Conservation (phyloP, 1,284 basidiomycete species). For the Trichosporon ovoides region DNA sequence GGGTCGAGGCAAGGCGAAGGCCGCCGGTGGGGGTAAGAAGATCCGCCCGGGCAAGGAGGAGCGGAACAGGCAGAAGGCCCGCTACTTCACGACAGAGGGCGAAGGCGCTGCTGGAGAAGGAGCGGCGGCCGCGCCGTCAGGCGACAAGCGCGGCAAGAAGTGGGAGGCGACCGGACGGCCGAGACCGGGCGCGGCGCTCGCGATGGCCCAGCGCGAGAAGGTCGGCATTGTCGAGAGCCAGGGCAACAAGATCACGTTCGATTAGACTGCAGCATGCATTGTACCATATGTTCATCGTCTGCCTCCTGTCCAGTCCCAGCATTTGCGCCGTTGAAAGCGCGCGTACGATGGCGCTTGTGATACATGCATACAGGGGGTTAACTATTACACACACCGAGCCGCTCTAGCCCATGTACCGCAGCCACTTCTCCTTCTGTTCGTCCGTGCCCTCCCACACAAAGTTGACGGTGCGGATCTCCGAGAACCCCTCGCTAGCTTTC, state of each 20-base stretch:
- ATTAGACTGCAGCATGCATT: constrained; percentile 24
- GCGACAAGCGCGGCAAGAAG: constrained; percentile 41
- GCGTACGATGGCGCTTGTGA: too few relatives aligned
- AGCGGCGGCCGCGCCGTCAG: background rate
- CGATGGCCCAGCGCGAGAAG: constrained; percentile 77
- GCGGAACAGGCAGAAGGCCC: background rate
- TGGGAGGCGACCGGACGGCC: constrained; percentile 54
- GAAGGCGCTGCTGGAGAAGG: background rate
- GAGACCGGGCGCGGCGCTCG: constrained; percentile 84
- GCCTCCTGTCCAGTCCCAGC: background rate
- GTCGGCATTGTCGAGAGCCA: constrained; percentile 67
- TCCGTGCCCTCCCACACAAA: constrained; percentile 72
- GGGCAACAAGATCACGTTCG: constrained; percentile 80
- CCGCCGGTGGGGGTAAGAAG: constrained; percentile 5
- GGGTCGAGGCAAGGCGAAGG: constrained; percentile 16
- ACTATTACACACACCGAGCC: background rate
- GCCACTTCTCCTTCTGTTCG: constrained; percentile 66
- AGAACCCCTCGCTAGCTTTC: constrained; percentile 62
- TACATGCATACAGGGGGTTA: background rate
- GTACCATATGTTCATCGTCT: too few relatives aligned
- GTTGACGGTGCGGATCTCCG: constrained; percentile 67
- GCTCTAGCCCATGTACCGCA: constrained; percentile 56
- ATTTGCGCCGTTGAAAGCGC: too few relatives aligned
- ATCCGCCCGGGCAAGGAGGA: constrained; percentile 11
- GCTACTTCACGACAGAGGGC: constrained; percentile 15